phyloP scores from a whole-genome alignment of 768 basidiomycete genomes.

The Termitomyces sp. region DNA sequence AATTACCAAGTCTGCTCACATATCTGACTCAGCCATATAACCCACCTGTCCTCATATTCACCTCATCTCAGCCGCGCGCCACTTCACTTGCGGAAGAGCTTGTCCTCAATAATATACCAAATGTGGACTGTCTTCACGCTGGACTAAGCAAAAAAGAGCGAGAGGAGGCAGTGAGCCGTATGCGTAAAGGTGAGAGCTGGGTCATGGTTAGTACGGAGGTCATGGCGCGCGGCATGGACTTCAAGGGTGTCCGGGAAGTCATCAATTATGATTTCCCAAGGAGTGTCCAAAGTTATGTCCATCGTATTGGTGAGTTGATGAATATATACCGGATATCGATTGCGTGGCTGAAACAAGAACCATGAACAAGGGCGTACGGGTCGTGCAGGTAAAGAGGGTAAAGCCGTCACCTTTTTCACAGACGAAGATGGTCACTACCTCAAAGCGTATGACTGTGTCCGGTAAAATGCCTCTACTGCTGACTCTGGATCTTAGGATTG shows the following conservation, averaged over 20 bases:
- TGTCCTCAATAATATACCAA: constrained; percentile 67
- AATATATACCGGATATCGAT: not conserved
- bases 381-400: constrained; percentile 86
- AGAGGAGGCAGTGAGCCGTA: constrained; percentile 76
- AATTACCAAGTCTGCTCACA: constrained; percentile 80
- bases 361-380: constrained; percentile 75
- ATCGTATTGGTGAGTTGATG: constrained; percentile 69
- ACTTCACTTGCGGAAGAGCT: constrained; percentile 79
- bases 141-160: constrained; percentile 85
- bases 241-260: constrained; percentile 89
- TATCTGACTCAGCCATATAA: constrained; percentile 80
- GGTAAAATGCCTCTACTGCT: not conserved
- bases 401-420: constrained; percentile 94
- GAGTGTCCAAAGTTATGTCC: constrained; percentile 92
- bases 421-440: constrained; percentile 89
- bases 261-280: constrained; percentile 98
- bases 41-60: constrained; percentile 89
- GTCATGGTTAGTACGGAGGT: constrained; percentile 95
- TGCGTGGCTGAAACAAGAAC: not conserved
- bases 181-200: constrained; percentile 91
- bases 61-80: constrained; percentile 83
- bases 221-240: constrained; percentile 98
- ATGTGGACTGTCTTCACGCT: constrained; percentile 89
- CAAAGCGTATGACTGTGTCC: constrained; percentile 58
- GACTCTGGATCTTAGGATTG: constrained; percentile 54